Conservation (phyloP, 768 basidiomycete genomes). For the Rhizopogon roseolus region DNA sequence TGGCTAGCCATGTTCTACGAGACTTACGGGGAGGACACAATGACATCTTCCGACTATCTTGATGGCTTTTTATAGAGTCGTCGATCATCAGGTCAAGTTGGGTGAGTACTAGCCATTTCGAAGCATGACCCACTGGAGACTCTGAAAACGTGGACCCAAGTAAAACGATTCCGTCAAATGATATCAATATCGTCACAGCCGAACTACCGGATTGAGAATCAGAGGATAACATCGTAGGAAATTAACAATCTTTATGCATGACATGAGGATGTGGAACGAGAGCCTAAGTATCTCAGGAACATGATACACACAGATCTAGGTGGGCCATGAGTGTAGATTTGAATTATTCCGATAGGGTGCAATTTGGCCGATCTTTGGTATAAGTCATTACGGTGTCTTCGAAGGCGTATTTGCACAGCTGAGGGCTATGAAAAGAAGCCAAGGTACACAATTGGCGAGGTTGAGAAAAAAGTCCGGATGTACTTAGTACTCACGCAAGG, state of each 20-base stretch:
- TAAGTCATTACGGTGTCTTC: background rate
- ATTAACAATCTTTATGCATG: conserved; percentile 5
- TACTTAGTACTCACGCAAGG: conserved; percentile 4
- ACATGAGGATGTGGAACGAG: conserved; percentile 5
- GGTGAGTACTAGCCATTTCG: conserved; percentile 10
- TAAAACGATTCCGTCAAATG: conserved; percentile 7
- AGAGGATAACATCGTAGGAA: conserved; percentile 9
- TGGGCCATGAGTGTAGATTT: conserved; percentile 6
- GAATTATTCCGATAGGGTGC: conserved; percentile 7
- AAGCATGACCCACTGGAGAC: conserved; percentile 1
- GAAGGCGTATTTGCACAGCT: background rate
- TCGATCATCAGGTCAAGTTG: conserved; percentile 8
- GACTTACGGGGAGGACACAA: conserved; percentile 3
- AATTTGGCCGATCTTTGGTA: conserved; percentile 8
- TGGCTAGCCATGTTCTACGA: conserved; percentile 4
- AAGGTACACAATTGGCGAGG: background rate
- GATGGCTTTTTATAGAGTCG: conserved; percentile 14
- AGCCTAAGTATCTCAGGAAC: conserved; percentile 9
- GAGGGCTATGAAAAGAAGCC: conserved; percentile 5
- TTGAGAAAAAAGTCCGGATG: background rate
- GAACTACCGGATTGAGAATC: conserved; percentile 12
- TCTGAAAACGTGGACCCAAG: conserved; percentile 6
- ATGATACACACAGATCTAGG: conserved; percentile 7
- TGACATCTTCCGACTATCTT: conserved; percentile 12
- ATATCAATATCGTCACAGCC: conserved; percentile 11